Evolutionary conservation across 768 basidiomycete genomes (phyloP).

Genomic region (Tricholoma terreum): DNA sequence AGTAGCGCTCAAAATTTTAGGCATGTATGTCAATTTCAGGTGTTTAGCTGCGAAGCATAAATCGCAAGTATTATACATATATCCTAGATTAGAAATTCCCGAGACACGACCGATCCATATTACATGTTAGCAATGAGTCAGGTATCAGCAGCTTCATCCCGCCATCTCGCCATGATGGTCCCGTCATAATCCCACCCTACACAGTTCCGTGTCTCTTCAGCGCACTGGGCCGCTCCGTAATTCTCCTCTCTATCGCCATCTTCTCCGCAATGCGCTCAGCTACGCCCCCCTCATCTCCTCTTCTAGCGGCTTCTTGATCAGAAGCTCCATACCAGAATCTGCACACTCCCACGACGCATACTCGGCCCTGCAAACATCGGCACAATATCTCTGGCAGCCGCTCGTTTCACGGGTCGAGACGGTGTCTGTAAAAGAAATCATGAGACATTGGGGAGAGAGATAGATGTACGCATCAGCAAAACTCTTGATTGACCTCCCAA

Average conservation of each 20-base stretch:
- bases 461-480: constrained; percentile 74
- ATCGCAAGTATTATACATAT: not conserved
- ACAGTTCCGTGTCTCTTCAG: constrained; percentile 67
- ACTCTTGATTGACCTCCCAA: constrained; percentile 59
- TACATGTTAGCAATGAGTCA: not conserved
- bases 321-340: constrained; percentile 55
- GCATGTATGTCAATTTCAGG: too few relatives aligned
- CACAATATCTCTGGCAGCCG: constrained; percentile 51
- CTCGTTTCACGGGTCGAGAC: constrained; percentile 71
- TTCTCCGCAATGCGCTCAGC: constrained; percentile 62
- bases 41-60: too few relatives aligned
- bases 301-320: constrained; percentile 60
- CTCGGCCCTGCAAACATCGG: constrained; percentile 59
- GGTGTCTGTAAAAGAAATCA: constrained; percentile 45
- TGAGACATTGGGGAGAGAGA: constrained; percentile 1
- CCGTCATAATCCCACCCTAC: constrained; percentile 21
- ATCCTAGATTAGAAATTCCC: not conserved
- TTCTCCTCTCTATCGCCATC: constrained; percentile 50
- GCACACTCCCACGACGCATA: constrained; percentile 50
- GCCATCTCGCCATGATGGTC: too few relatives aligned
- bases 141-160: not conserved
- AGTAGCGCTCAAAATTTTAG: too few relatives aligned
- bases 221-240: constrained; percentile 44
- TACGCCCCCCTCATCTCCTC: constrained; percentile 53
- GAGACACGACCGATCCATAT: not conserved